Conservation (phyloP, 2,329 filamentous ascomycete species). For the Zarea fungicola region DNA sequence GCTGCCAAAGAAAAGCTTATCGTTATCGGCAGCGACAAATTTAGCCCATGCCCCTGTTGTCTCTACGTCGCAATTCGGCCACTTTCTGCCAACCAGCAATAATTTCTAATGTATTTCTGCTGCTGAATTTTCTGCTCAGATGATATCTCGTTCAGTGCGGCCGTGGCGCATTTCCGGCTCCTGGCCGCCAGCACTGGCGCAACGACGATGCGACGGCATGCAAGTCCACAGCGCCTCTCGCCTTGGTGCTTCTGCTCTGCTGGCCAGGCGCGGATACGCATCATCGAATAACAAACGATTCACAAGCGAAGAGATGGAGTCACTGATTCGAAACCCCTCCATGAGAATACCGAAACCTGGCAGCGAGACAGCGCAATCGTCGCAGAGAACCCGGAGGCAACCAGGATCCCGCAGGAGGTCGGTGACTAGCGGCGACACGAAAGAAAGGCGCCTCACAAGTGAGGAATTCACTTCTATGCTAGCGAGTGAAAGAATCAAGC, state of each 20-base stretch:
- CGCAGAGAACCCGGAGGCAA: background rate
- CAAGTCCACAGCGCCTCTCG: background rate
- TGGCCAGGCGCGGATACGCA: background rate
- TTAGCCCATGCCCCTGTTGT: slow-evolving; percentile 3
- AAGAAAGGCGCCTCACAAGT: too few species aligned
- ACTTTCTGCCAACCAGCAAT: background rate
- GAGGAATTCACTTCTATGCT: too few species aligned
- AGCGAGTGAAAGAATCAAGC: too few species aligned
- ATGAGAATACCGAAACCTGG: background rate
- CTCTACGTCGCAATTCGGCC: background rate
- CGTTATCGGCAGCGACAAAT: slow-evolving; percentile 11
- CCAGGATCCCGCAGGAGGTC: background rate
- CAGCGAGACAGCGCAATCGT: background rate
- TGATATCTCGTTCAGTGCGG: slow-evolving; percentile 7
- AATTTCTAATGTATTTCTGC: background rate
- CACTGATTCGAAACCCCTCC: slow-evolving; percentile 18
- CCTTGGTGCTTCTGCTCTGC: background rate
- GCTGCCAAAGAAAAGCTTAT: slow-evolving; percentile 2
- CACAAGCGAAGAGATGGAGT: slow-evolving; percentile 22
- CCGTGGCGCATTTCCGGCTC: slow-evolving; percentile 1
- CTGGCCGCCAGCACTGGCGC: background rate
- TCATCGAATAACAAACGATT: slow-evolving; percentile 1
- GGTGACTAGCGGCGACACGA: too few species aligned
- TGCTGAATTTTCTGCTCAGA: background rate
- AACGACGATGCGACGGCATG: background rate